phyloP scores from a whole-genome alignment of 306 rosid species.

The Cucumis hystrix region DNA sequence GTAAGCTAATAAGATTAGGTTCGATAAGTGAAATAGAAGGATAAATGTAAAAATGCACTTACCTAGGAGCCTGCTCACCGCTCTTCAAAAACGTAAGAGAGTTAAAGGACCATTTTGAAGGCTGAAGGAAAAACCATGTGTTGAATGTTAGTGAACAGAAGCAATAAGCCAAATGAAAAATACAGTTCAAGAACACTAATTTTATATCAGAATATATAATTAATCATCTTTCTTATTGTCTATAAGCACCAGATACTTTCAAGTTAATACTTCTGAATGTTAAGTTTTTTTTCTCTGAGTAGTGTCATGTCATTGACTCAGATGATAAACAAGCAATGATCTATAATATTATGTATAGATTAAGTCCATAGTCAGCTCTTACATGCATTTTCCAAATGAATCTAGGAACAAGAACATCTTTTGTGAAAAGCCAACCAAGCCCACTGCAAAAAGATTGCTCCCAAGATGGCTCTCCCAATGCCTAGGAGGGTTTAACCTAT shows the following conservation, averaged over 20 bases:
- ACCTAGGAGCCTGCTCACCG: constrained; percentile 90
- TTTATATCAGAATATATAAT: background rate
- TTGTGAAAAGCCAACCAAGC: background rate
- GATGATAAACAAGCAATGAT: background rate
- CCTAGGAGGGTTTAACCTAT: background rate
- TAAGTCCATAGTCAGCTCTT: background rate
- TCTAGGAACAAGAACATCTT: background rate
- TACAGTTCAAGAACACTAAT: background rate
- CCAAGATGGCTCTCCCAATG: background rate
- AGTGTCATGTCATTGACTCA: background rate
- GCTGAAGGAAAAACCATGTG: constrained; percentile 36
- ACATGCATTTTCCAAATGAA: background rate
- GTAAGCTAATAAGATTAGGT: background rate
- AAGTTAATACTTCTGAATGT: background rate
- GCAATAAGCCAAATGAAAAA: background rate
- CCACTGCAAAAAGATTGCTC: background rate
- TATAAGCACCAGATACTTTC: background rate
- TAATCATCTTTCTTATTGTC: background rate
- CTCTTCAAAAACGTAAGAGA: constrained; percentile 83
- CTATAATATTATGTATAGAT: background rate
- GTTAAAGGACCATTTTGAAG: constrained; percentile 79
- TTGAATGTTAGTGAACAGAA: constrained; percentile 1
- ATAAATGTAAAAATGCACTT: background rate
- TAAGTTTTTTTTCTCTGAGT: background rate
- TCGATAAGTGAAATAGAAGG: background rate